These are phyloP conservation scores for Flaveria bidentis DNA, from an alignment of 129 eudicot species.

Conservation along the genomic window DNA sequence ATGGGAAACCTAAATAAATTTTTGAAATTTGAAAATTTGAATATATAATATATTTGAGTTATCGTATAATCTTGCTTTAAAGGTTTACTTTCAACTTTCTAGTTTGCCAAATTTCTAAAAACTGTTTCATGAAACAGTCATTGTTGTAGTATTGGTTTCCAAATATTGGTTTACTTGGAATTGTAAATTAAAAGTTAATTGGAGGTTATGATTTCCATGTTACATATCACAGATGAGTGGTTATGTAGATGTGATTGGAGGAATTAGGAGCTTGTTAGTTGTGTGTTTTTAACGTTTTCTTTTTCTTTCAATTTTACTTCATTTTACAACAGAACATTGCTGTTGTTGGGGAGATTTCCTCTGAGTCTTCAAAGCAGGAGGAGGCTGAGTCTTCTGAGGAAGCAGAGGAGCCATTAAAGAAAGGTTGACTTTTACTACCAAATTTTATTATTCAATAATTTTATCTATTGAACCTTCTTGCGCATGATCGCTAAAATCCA, in stretches of 20 bases:
- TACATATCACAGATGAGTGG: not conserved
- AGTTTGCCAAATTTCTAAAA: not conserved
- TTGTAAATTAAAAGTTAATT: not conserved
- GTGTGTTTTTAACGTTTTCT: not conserved
- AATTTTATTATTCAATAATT: conserved; percentile 7
- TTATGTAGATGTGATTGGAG: not conserved
- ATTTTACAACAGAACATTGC: conserved; percentile 56
- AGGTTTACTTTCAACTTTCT: not conserved
- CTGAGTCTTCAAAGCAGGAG: conserved; percentile 60
- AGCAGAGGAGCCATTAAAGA: conserved; percentile 58
- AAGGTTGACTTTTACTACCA: conserved; percentile 44
- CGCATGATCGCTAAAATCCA: conserved; percentile 2
- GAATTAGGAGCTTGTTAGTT: not conserved
- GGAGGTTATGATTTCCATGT: conserved; percentile 1
- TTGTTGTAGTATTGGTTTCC: not conserved
- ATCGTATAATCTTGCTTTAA: not conserved
- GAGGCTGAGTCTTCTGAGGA: conserved; percentile 50
- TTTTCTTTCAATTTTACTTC: not conserved
- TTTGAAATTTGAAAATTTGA: not conserved
- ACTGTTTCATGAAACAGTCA: too few relatives aligned
- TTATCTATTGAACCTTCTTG: conserved; percentile 1
- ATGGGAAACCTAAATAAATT: not conserved
- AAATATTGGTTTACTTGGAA: not conserved
- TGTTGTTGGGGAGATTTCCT: conserved; percentile 69
- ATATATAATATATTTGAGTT: not conserved